Percentiles rank a stretch among this genome's conserved stretches.
Conservation (phyloP, 805 yeast species). For the Wickerhamiella parazyma region DNA sequence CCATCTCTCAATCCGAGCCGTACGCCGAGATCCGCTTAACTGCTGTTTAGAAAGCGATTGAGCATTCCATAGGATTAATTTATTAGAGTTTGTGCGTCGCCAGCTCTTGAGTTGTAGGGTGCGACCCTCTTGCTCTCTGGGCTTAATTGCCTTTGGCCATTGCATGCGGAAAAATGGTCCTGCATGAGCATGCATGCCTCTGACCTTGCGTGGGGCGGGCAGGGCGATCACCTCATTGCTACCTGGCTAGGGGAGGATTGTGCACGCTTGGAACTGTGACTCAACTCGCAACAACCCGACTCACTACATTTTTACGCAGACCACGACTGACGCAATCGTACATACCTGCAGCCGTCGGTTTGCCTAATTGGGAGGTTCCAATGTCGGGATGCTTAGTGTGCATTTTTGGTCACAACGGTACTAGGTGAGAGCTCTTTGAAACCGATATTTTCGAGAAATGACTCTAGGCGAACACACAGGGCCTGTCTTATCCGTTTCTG, state of each 20-base stretch:
- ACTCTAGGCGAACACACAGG: no score
- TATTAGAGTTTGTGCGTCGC: neutral
- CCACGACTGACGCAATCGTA: conserved; percentile 5
- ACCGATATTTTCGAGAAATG: no score
- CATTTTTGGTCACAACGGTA: neutral
- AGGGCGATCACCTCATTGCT: neutral
- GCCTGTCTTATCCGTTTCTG: no score
- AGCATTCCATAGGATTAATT: neutral
- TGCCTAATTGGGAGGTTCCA: conserved; percentile 5
- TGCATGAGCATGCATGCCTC: neutral
- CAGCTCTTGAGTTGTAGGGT: neutral
- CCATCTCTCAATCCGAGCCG: neutral
- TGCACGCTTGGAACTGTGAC: no score
- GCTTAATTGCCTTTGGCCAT: neutral
- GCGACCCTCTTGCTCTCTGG: neutral
- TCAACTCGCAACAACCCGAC: no score
- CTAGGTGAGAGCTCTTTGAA: neutral
- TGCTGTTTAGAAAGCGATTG: neutral
- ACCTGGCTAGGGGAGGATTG: no score
- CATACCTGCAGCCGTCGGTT: conserved; percentile 6
- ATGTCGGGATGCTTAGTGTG: conserved; percentile 8
- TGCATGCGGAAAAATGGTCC: neutral
- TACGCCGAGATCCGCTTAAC: conserved; percentile 1
- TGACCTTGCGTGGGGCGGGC: neutral
- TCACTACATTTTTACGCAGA: no score